Percentiles rank a stretch among this genome's conserved stretches.
Conservation (phyloP, 2,329 filamentous ascomycete species). For the Aspergillus sp. region DNA sequence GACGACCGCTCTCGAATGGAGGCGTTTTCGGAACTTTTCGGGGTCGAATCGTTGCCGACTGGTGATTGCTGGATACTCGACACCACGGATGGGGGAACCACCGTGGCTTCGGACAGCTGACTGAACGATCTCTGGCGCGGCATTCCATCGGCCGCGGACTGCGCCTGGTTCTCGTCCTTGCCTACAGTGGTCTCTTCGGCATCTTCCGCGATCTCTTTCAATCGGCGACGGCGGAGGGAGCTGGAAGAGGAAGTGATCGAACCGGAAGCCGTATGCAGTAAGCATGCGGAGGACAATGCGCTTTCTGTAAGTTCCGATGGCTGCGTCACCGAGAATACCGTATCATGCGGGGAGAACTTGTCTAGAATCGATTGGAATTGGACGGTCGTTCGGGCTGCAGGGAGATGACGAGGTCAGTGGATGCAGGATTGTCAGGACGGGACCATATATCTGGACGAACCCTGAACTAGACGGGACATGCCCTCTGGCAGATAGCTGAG, state of each 20-base stretch:
- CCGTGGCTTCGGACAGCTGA: slow-evolving; percentile 37
- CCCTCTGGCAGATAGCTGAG: slow-evolving; percentile 91
- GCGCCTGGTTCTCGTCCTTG: slow-evolving; percentile 47
- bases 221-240: slow-evolving; percentile 71
- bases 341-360: slow-evolving; percentile 81
- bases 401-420: slow-evolving; percentile 12
- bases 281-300: slow-evolving; percentile 83
- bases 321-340: slow-evolving; percentile 72
- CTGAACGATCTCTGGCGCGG: slow-evolving; percentile 30
- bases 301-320: slow-evolving; percentile 83
- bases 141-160: slow-evolving; percentile 21
- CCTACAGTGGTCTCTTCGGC: slow-evolving; percentile 74
- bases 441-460: slow-evolving; percentile 47
- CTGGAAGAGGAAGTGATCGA: slow-evolving; percentile 84
- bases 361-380: slow-evolving; percentile 65
- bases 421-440: too few relatives aligned
- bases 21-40: slow-evolving; percentile 13
- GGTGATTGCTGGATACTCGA: slow-evolving; percentile 17
- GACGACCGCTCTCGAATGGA: slow-evolving; percentile 14
- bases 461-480: slow-evolving; percentile 88
- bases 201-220: slow-evolving; percentile 94
- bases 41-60: slow-evolving; percentile 20
- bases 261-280: slow-evolving; percentile 81
- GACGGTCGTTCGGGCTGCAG: slow-evolving; percentile 74
- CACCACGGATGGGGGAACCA: slow-evolving; percentile 31